These are phyloP conservation scores for Leptosphaerulina australis DNA, from an alignment of 2,329 filamentous ascomycete genomes.

Conservation along the genomic window DNA sequence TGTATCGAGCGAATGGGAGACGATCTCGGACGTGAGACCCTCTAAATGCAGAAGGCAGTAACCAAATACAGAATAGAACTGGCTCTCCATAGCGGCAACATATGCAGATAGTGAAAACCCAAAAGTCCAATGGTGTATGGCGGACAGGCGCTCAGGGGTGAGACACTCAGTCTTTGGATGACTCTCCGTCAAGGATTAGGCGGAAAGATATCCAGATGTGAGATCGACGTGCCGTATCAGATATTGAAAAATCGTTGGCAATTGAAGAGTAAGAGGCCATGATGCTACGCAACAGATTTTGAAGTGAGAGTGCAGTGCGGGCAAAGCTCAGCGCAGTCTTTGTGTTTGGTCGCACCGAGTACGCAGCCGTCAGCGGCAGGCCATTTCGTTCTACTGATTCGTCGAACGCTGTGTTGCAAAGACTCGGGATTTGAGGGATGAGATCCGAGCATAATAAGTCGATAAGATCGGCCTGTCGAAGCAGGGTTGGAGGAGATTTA, in stretches of 20 bases:
- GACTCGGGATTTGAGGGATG: not conserved
- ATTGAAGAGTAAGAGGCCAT: not conserved
- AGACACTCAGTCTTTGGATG: not conserved
- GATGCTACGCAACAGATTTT: not conserved
- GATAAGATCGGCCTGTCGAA: slow-evolving; percentile 4
- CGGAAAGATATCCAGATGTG: no score
- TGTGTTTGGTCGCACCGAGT: slow-evolving; percentile 4
- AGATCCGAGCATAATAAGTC: not conserved
- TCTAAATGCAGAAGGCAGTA: not conserved
- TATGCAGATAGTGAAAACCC: not conserved
- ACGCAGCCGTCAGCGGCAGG: slow-evolving; percentile 5
- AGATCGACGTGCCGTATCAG: slow-evolving; percentile 5
- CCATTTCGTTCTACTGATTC: no score
- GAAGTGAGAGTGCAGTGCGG: not conserved
- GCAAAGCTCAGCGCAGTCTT: not conserved
- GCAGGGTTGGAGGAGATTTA: slow-evolving; percentile 7
- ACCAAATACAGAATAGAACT: not conserved
- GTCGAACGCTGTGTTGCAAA: no score
- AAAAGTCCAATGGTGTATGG: not conserved
- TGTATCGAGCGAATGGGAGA: slow-evolving; percentile 7
- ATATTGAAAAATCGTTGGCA: not conserved
- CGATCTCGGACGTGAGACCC: not conserved
- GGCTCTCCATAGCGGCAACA: not conserved
- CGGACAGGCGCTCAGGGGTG: not conserved
- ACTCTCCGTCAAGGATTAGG: not conserved